Evolutionary conservation across 2,329 filamentous ascomycete genomes (phyloP).

Genomic region (Didymellaceae sp.): DNA sequence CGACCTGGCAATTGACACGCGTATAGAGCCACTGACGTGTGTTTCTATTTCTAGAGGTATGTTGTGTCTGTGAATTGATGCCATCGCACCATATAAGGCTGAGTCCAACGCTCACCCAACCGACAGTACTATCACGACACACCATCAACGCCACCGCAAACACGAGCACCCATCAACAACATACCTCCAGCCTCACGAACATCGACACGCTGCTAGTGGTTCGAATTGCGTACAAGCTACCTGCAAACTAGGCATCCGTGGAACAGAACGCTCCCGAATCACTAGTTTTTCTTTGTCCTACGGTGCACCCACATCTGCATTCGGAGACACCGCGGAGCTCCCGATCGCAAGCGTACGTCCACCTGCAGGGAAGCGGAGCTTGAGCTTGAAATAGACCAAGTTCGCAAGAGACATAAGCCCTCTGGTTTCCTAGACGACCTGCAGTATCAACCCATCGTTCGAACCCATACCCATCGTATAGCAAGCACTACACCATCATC

Average conservation of each 20-base stretch:
- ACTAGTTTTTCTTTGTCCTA: conserved; percentile 25
- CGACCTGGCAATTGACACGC: conserved; percentile 10
- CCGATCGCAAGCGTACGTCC: conserved; percentile 20
- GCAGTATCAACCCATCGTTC: background rate
- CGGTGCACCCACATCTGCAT: conserved; percentile 21
- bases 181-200: conserved; percentile 4
- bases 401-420: conserved; percentile 7
- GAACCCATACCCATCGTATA: too few relatives aligned
- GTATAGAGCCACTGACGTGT: conserved; percentile 13
- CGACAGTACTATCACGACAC: conserved; percentile 5
- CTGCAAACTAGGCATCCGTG: conserved; percentile 3
- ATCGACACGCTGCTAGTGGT: conserved; percentile 4
- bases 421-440: conserved; percentile 11
- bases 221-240: background rate
- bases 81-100: conserved; percentile 7
- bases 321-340: conserved; percentile 18
- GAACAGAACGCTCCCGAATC: conserved; percentile 1
- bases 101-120: background rate
- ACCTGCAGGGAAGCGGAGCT: conserved; percentile 19
- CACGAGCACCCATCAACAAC: background rate
- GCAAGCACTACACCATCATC: too few relatives aligned
- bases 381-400: conserved; percentile 15
- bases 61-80: conserved; percentile 2
- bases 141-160: background rate
- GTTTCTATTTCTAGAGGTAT: conserved; percentile 13